A percentile compares a stretch with the other conserved stretches of the same genome.
These are phyloP conservation scores for Lactarius evosmus DNA, from an alignment of 768 basidiomycete species.

Conservation along the genomic window DNA sequence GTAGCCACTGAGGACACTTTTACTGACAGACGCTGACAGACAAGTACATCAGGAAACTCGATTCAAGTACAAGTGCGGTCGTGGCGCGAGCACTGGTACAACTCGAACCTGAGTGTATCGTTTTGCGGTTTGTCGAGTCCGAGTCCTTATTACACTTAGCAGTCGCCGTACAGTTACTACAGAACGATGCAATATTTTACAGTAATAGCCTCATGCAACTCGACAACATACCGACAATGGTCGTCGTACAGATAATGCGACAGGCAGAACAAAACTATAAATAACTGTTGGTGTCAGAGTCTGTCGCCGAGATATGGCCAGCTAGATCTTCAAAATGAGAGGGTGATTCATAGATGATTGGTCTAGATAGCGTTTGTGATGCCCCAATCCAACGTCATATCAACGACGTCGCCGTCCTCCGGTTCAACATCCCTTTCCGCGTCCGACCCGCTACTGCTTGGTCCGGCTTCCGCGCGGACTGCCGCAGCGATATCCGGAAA, in stretches of 20 bases:
- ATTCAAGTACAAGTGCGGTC: no score
- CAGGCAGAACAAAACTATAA: background rate
- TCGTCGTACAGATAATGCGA: slow-evolving; percentile 19
- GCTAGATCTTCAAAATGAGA: slow-evolving; percentile 4
- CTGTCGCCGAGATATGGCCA: slow-evolving; percentile 1
- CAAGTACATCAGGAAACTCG: no score
- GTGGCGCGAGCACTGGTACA: no score
- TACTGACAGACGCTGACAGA: no score
- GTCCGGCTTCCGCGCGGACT: slow-evolving; percentile 2
- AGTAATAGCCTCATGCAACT: slow-evolving; percentile 8
- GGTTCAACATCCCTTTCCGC: slow-evolving; percentile 10
- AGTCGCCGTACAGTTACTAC: background rate
- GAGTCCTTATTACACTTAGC: no score
- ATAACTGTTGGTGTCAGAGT: slow-evolving; percentile 12
- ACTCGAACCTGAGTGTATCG: no score
- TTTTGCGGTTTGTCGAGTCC: no score
- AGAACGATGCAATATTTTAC: slow-evolving; percentile 5
- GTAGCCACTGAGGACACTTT: no score
- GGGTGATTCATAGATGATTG: slow-evolving; percentile 11
- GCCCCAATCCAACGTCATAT: slow-evolving; percentile 20
- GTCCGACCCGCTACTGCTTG: slow-evolving; percentile 7
- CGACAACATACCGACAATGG: slow-evolving; percentile 4
- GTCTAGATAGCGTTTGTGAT: slow-evolving; percentile 11
- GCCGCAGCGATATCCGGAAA: slow-evolving; percentile 5
- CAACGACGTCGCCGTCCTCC: slow-evolving; percentile 12